Base-by-base conservation (phyloP, 306 rosid species). In the Cicer yamashitae region DNA sequence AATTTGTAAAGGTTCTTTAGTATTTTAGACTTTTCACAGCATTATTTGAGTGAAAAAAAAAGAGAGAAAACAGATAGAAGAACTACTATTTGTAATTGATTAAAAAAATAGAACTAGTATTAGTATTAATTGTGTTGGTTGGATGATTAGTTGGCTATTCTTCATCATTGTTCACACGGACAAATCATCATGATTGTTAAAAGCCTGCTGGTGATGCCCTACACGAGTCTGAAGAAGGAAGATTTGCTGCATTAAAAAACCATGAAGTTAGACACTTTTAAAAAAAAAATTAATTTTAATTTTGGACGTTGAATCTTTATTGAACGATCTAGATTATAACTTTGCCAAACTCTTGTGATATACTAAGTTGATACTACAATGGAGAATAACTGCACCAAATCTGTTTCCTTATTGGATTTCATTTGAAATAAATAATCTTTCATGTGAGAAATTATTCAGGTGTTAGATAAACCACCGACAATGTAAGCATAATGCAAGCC, bases 1-100 rank as follows among this genome's bases (percentile, higher is more conserved):
- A 50, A 73, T 73, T 67, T 83, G 85, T 83, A 83, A 71, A 86
- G 64, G 71, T 75, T 72, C 70, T 5, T 9, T 48, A 44, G 45
- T 74, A n/a, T 77, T 75, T 60, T 60, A 80, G 56, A 25, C 41
- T 74, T 77, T 50, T 15, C 14, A 51, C 67, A 67, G 70, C 75
- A 60, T 59, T 60, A 25, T 48, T 14, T 62, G 68, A 39, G 30
- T 22, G 1, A 22, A 22, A 6, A 68, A 34, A 39, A 47, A 39
- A 39, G 22, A 68, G 66, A 62, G 38, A 59, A 74, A 18, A 58
- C 58, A 14, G 44, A 43, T 12, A 40, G 74, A 63, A 65, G 65
- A 48, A 58, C 73, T 44, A 20, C 15, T 39, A 66, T 40, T 40
- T 7, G 44, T 40, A 6, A 40, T 40, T 40, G 44, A 6, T 40